A percentile compares a stretch with the other conserved stretches of the same genome.
These are phyloP conservation scores for Candida namnaoensis DNA, from an alignment of 805 yeast species.

Conservation along the genomic window DNA sequence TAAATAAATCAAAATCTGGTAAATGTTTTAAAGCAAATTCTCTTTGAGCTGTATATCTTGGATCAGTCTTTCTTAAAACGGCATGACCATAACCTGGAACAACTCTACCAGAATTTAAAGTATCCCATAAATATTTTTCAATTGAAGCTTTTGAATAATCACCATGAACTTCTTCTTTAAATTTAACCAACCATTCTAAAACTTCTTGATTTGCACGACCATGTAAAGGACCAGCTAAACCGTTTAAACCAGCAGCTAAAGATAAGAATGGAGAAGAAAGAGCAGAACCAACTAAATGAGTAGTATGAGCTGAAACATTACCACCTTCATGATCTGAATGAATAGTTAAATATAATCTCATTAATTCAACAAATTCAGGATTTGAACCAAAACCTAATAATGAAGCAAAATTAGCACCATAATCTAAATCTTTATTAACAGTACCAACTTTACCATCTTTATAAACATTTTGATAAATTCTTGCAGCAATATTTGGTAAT, in stretches of 20 bases:
- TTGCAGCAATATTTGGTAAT: conserved; percentile 68
- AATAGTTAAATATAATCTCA: conserved; percentile 74
- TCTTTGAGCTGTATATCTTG: conserved; percentile 69
- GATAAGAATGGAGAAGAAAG: conserved; percentile 69
- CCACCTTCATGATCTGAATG: conserved; percentile 92
- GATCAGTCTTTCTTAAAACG: conserved; percentile 76
- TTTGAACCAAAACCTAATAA: conserved; percentile 48
- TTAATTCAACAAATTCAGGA: conserved; percentile 57
- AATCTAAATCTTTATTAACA: conserved; percentile 49
- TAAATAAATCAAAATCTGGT: conserved; percentile 53
- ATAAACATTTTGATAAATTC: conserved; percentile 58
- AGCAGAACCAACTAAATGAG: conserved; percentile 81
- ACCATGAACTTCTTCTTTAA: conserved; percentile 38
- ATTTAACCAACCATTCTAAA: conserved; percentile 59
- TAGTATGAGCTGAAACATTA: conserved; percentile 80
- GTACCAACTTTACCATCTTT: conserved; percentile 48
- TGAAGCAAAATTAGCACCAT: conserved; percentile 64
- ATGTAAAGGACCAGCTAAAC: conserved; percentile 82
- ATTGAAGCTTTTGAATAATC: conserved; percentile 34
- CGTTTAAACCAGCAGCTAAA: conserved; percentile 72
- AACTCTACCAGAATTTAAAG: conserved; percentile 66
- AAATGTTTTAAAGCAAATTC: conserved; percentile 53
- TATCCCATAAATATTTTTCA: conserved; percentile 61
- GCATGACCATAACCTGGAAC: conserved; percentile 90
- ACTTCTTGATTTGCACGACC: conserved; percentile 86